phyloP scores from a whole-genome alignment of 2,329 filamentous ascomycete species.

The Hypomyces perniciosus region DNA sequence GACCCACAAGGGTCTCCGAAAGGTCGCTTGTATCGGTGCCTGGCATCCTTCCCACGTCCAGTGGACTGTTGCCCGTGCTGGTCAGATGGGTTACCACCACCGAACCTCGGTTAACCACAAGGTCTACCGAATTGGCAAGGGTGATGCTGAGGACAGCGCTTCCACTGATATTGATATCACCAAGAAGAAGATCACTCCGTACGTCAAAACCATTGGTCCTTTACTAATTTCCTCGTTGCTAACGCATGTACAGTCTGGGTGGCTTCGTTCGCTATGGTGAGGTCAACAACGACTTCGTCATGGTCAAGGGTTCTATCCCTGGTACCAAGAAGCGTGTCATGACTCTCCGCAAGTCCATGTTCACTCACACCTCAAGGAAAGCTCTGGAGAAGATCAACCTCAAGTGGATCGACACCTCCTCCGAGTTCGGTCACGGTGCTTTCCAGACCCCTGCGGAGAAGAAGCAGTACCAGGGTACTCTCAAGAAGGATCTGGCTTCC shows the following conservation, averaged over 20 bases:
- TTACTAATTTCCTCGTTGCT: conserved; percentile 19
- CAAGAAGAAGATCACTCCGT: conserved; percentile 99
- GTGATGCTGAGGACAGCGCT: conserved; percentile 81
- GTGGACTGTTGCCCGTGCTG: conserved; percentile 99
- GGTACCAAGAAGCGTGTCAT: conserved; percentile 99
- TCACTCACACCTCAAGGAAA: conserved; percentile 89
- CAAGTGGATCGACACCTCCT: conserved; percentile 99
- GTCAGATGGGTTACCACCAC: conserved; percentile 99
- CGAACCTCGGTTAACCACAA: conserved; percentile 99
- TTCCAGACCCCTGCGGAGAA: conserved; percentile 99
- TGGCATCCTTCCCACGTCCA: conserved; percentile 99
- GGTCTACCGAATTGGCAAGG: conserved; percentile 98
- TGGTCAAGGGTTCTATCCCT: conserved; percentile 96
- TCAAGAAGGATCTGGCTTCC: conserved; percentile 88
- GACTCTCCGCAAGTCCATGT: conserved; percentile 98
- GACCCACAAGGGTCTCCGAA: conserved; percentile 99
- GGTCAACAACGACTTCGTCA: conserved; percentile 98
- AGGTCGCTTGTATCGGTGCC: conserved; percentile 99
- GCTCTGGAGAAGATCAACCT: conserved; percentile 98
- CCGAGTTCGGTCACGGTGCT: conserved; percentile 99
- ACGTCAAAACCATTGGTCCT: conserved; percentile 44
- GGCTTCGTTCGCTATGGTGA: conserved; percentile 99
- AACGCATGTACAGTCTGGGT: conserved; percentile 65
- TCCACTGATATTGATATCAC: conserved; percentile 93
- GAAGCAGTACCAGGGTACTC: conserved; percentile 92